phyloP scores from a whole-genome alignment of 2,329 filamentous ascomycete genomes.

The Rhinocladiella similis region DNA sequence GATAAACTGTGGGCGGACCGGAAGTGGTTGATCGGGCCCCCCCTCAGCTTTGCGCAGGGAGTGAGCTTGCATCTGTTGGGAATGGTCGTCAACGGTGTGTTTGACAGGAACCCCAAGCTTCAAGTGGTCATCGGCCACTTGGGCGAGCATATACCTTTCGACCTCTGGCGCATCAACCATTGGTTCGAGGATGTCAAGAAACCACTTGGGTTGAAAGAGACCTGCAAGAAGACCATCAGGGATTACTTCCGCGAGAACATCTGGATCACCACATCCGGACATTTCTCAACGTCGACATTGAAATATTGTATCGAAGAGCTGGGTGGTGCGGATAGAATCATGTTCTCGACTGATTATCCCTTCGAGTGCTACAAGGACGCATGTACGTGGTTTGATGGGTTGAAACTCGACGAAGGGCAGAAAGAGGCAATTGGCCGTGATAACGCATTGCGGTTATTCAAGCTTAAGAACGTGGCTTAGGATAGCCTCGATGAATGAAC shows the following conservation, averaged over 20 bases:
- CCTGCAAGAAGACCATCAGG: slow-evolving; percentile 47
- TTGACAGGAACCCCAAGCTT: slow-evolving; percentile 31
- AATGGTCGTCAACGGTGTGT: slow-evolving; percentile 32
- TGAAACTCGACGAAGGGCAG: background rate
- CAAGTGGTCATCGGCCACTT: slow-evolving; percentile 33
- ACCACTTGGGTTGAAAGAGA: slow-evolving; percentile 32
- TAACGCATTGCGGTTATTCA: background rate
- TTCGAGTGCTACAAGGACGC: slow-evolving; percentile 29
- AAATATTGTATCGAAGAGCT: slow-evolving; percentile 43
- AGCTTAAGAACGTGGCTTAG: background rate
- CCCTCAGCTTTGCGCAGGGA: slow-evolving; percentile 31
- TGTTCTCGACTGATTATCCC: slow-evolving; percentile 43
- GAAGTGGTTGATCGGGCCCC: slow-evolving; percentile 31
- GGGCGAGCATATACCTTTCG: slow-evolving; percentile 46
- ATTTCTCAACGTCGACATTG: slow-evolving; percentile 40
- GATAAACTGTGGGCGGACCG: slow-evolving; percentile 31
- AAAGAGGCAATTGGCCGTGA: background rate
- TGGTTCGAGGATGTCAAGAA: slow-evolving; percentile 36
- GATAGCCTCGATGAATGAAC: no score
- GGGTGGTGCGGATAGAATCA: slow-evolving; percentile 39
- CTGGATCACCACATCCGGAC: slow-evolving; percentile 44
- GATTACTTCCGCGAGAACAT: slow-evolving; percentile 44
- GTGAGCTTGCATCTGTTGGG: slow-evolving; percentile 32
- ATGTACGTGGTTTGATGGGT: slow-evolving; percentile 30
- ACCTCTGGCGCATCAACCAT: slow-evolving; percentile 33